Base-by-base conservation (phyloP, 345 rosid species). In the Ailanthus altissimus region DNA sequence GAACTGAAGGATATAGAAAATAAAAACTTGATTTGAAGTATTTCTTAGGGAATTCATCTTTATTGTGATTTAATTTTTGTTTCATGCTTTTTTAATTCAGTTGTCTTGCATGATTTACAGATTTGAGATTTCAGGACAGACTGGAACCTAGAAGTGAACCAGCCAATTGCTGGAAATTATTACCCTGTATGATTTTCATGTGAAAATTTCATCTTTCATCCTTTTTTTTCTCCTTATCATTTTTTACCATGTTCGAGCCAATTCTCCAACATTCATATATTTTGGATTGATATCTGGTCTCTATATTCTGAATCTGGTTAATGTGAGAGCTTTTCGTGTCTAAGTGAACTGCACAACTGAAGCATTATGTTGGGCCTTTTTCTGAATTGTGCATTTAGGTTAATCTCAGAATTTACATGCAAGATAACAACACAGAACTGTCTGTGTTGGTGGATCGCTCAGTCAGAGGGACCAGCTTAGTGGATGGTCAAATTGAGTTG, bases 131-230 rank as follows among this genome's bases (percentile, higher is more conserved):
- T 75, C 79, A 90, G 98, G 86, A 82, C 87, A 80, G 98, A 93
- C 49, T 94, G 97, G 98, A 91, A 90, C 85, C 88, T 94, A 76
- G 82, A 93, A 86, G 94, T 83, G 62, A 83, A 87, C 85, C 94
- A 94, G 84, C 97, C 95, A 70, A 76, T 94, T 82, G 88, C 98
- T 79, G 97, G 98, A 82, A 94, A 94, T 80, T 94, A 90, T 83
- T 94, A 93, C 77, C 98, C 98, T 23, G 98, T 94, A 83, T 70
- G 90, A 82, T 75, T 75, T 73, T 75, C 42, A 56, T 20, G 5
- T 51, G 45, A 62, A 50, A 20, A 6, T 50, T 75, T 13, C 21
- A 25, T 46, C 9, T 45, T 45, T 66, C 26, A 6, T 64, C 42
- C n/a, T 32, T 43, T 42, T 50, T 70, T 5, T 18, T 8, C 16